These are phyloP conservation scores for Ophiostoma montium DNA, from an alignment of 2,329 filamentous ascomycete genomes.

Conservation along the genomic window DNA sequence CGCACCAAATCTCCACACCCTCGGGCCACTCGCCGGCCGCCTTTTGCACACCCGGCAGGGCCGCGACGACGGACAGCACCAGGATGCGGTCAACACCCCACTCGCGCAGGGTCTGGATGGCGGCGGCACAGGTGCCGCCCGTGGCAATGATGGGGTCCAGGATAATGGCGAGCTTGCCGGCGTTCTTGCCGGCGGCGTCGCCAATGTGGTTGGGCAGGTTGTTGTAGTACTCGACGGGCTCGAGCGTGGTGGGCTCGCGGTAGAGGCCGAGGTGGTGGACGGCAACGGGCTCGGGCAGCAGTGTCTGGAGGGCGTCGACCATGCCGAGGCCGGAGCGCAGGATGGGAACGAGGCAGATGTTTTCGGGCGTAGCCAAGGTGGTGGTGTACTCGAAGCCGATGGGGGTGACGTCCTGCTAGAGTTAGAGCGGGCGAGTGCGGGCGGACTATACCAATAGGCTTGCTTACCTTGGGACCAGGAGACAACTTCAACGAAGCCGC, in stretches of 20 bases:
- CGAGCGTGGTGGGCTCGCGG: constrained; percentile 73
- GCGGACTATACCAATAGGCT: too few relatives aligned
- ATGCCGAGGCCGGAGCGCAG: constrained; percentile 85
- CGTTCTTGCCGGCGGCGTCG: constrained; percentile 23
- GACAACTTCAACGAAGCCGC: constrained; percentile 43
- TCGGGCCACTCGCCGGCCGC: constrained; percentile 69
- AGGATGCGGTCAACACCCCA: constrained; percentile 82
- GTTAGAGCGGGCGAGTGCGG: neutral
- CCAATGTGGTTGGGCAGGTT: constrained; percentile 66
- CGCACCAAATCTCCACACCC: constrained; percentile 67
- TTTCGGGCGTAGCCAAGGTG: constrained; percentile 44
- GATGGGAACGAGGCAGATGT: constrained; percentile 76
- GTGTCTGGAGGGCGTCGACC: constrained; percentile 71
- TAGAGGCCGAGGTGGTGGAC: constrained; percentile 92
- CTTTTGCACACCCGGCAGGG: constrained; percentile 51
- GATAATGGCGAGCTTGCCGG: constrained; percentile 56
- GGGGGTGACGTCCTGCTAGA: constrained; percentile 54
- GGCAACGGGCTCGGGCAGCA: constrained; percentile 67
- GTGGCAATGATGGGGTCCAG: constrained; percentile 91
- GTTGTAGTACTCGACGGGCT: constrained; percentile 96
- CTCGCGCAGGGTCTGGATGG: constrained; percentile 76
- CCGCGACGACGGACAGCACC: constrained; percentile 62
- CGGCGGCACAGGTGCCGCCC: constrained; percentile 75
- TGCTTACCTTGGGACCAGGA: constrained; percentile 48
- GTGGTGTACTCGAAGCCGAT: constrained; percentile 64